Conservation (phyloP, 2,329 filamentous ascomycete genomes). For the Shiraia sp. region DNA sequence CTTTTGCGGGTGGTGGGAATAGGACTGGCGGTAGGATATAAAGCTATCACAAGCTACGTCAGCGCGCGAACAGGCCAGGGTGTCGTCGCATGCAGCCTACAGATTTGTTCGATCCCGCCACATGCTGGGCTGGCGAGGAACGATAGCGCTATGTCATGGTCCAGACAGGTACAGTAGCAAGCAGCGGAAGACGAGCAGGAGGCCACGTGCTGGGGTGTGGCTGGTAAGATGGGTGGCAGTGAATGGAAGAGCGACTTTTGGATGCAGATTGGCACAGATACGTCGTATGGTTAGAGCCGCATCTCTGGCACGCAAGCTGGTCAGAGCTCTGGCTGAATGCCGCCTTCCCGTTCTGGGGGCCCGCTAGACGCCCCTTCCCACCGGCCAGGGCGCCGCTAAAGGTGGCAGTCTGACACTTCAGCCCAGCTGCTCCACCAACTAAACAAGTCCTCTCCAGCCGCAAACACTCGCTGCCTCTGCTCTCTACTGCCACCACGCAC, state of each 20-base stretch:
- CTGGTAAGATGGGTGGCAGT: neutral
- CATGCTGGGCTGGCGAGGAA: constrained; percentile 61
- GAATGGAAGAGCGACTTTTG: constrained; percentile 3
- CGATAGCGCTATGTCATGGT: constrained; percentile 37
- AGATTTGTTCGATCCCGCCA: constrained; percentile 99
- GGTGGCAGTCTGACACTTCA: constrained; percentile 23
- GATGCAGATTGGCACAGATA: constrained; percentile 5
- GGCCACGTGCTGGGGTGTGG: constrained; percentile 1
- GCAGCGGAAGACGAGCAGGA: constrained; percentile 3
- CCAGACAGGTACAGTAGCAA: constrained; percentile 7
- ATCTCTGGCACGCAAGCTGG: constrained; percentile 3
- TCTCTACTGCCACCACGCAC: constrained; percentile 18
- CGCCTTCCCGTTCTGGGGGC: constrained; percentile 14
- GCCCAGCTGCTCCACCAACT: constrained; percentile 24
- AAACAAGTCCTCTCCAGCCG: constrained; percentile 26
- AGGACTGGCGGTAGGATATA: constrained; percentile 98
- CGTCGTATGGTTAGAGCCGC: neutral
- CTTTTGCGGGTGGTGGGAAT: constrained; percentile 90
- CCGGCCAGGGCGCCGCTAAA: constrained; percentile 20
- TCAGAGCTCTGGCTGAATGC: neutral
- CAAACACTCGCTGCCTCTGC: constrained; percentile 27
- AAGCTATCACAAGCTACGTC: constrained; percentile 65
- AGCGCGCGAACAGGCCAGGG: constrained; percentile 27
- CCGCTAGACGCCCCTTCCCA: constrained; percentile 18
- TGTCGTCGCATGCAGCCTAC: constrained; percentile 57